These are phyloP conservation scores for Stenogyne calaminthoides DNA, from an alignment of 305 asterid genomes.

Conservation along the genomic window DNA sequence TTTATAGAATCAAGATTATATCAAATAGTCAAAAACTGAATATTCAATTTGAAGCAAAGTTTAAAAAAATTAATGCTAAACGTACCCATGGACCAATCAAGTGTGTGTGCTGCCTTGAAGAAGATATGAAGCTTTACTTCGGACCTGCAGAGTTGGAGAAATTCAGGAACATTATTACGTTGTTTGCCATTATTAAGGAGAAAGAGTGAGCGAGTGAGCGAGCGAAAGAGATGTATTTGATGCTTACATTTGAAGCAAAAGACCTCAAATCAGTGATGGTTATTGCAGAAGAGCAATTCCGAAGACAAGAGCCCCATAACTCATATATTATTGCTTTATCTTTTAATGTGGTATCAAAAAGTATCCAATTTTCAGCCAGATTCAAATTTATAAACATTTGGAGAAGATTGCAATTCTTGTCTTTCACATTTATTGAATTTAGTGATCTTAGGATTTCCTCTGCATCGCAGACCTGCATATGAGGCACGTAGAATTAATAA, in stretches of 20 bases:
- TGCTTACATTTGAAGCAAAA: conserved; percentile 76
- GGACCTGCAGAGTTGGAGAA: conserved; percentile 55
- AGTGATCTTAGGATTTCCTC: conserved; percentile 61
- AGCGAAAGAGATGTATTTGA: conserved; percentile 2
- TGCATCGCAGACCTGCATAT: conserved; percentile 56
- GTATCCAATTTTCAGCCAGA: conserved; percentile 81
- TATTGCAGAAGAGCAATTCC: conserved; percentile 75
- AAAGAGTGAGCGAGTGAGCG: neutral
- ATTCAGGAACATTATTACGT: neutral
- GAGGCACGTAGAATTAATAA: neutral
- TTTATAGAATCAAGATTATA: neutral
- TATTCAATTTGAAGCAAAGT: neutral
- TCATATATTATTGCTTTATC: conserved; percentile 45
- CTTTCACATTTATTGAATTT: conserved; percentile 64
- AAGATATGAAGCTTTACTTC: conserved; percentile 91
- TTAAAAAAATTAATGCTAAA: neutral
- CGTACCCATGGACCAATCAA: conserved; percentile 31
- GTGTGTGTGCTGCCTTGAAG: conserved; percentile 65
- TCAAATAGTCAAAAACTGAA: neutral
- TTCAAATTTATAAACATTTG: conserved; percentile 67
- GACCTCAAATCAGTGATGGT: conserved; percentile 79
- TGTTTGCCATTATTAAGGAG: neutral
- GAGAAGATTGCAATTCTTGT: conserved; percentile 70
- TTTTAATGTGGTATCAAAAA: conserved; percentile 42
- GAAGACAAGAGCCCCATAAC: conserved; percentile 69